phyloP scores from a whole-genome alignment of 2,329 filamentous ascomycete species.

The Calonectria fujianensis region DNA sequence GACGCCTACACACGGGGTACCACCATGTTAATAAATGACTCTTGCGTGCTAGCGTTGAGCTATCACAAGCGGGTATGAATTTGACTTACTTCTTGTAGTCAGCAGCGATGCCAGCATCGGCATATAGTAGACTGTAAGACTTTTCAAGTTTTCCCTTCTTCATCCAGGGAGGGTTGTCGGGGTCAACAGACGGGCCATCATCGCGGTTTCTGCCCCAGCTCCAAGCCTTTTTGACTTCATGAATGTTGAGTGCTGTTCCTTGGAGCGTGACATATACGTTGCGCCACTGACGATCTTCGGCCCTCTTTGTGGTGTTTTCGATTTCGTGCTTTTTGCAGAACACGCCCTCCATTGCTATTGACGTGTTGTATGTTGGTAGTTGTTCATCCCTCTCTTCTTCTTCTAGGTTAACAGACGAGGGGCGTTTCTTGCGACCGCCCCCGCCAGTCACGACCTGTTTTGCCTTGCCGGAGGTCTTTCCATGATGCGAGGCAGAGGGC shows the following conservation, averaged over 20 bases:
- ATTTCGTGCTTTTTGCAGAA: slow-evolving; percentile 81
- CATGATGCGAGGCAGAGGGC: slow-evolving; percentile 44
- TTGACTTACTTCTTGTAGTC: slow-evolving; percentile 80
- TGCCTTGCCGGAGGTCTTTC: slow-evolving; percentile 45
- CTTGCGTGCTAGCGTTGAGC: neutral
- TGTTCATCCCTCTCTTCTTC: slow-evolving; percentile 64
- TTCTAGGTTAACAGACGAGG: slow-evolving; percentile 33
- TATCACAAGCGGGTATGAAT: neutral
- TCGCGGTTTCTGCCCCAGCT: slow-evolving; percentile 69
- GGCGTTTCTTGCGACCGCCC: slow-evolving; percentile 45
- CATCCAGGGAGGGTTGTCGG: slow-evolving; percentile 71
- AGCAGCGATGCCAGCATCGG: slow-evolving; percentile 83
- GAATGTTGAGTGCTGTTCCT: slow-evolving; percentile 80
- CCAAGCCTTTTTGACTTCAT: slow-evolving; percentile 77
- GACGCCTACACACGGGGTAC: slow-evolving; percentile 63
- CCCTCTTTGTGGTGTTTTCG: slow-evolving; percentile 77
- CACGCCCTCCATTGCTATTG: slow-evolving; percentile 73
- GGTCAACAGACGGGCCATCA: slow-evolving; percentile 69
- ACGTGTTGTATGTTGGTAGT: slow-evolving; percentile 75
- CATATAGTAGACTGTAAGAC: slow-evolving; percentile 84
- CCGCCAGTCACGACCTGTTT: slow-evolving; percentile 47
- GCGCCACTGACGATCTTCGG: slow-evolving; percentile 78
- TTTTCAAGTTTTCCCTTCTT: slow-evolving; percentile 75
- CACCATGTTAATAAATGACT: slow-evolving; percentile 27
- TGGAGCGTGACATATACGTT: slow-evolving; percentile 78